phyloP scores from a whole-genome alignment of 2,329 filamentous ascomycete species.

The Cytospora chrysosperma region DNA sequence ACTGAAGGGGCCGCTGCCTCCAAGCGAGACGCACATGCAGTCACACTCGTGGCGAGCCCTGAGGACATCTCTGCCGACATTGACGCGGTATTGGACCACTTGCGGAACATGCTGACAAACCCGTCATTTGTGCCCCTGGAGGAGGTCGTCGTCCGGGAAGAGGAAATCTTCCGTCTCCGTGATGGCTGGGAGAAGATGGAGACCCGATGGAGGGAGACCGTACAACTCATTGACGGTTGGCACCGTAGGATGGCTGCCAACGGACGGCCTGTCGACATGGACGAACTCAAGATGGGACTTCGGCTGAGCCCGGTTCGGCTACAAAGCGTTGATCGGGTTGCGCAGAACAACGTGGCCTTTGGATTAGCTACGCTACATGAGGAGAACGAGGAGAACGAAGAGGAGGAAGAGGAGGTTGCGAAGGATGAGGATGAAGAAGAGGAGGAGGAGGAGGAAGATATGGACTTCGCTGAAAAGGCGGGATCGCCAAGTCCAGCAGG shows the following conservation, averaged over 20 bases:
- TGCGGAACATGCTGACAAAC: conserved; percentile 84
- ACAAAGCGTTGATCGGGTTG: conserved; percentile 49
- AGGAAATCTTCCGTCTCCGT: conserved; percentile 80
- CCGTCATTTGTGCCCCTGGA: conserved; percentile 95
- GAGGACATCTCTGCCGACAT: conserved; percentile 74
- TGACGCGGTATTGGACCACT: conserved; percentile 74
- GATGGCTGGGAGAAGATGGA: conserved; percentile 95
- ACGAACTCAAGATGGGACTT: conserved; percentile 67
- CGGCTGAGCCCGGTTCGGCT: conserved; percentile 60
- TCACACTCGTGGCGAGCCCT: conserved; percentile 40
- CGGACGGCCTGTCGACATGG: conserved; percentile 67
- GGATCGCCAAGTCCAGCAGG: conserved; percentile 36
- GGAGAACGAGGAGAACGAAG: conserved; percentile 30
- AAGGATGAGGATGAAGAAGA: conserved; percentile 29
- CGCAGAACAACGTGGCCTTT: conserved; percentile 36
- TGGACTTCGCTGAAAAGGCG: conserved; percentile 16
- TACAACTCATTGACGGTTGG: conserved; percentile 91
- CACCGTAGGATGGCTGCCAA: conserved; percentile 73
- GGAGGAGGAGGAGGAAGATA: conserved; percentile 28
- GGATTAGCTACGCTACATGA: conserved; percentile 50
- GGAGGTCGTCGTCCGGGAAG: conserved; percentile 88
- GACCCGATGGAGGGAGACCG: conserved; percentile 81
- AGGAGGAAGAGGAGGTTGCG: conserved; percentile 29
- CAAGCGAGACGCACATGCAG: conserved; percentile 30
- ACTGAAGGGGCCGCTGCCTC: conserved; percentile 26